Evolutionary conservation across 1,139 yeast genomes (phyloP), one percentile per base, ranked within the genome.

Genomic region (Protomyces lactucae-debilis): DNA sequence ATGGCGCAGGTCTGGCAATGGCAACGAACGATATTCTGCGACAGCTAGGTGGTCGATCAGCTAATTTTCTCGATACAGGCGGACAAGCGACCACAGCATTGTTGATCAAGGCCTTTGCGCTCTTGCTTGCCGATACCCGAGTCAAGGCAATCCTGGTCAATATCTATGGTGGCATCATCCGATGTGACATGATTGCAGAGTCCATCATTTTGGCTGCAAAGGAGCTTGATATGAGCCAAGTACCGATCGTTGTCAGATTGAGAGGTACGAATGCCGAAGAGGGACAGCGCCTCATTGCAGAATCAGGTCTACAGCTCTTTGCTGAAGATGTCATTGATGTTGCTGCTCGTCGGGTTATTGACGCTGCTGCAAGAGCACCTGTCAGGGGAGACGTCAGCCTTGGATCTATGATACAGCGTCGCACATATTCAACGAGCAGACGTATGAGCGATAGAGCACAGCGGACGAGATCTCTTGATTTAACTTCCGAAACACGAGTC

Each of bases 1-100:
- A 59, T 43, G 64, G 64, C 10, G 64, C 64, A 12, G 64, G 64
- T 3, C 57, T 59, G 16, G 64, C 64, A 14, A 59, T 59, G 64
- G 56, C 64, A 25, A 59, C 64, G 12, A 52, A 52, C n/a, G 64
- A 59, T 51, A 43, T 46, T n/a, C 14, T 59, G 5, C 40, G 21
- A 3, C 53, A 46, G 25, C 52, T 43, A 37, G 64, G 64, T 16
- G 46, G 57, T 12, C 37, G 53, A 8, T 55, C 64, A 18, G 64
- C 64, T 2, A 59, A 59, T 35, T 59, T 59, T 25, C 45, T 59
- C 6, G 64, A 59, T 36, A 53, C 64, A 8, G 64, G 64, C n/a
- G 64, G 64, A n/a, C 64, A 53, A 14, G 64, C 64, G 36, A 59
- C 64, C 8, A 52, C 64, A 14, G 64, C 40, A 21, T 12, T 53